A percentile compares a stretch with the other conserved stretches of the same genome.
phyloP scores from a whole-genome alignment of 495 filamentous ascomycete genomes.

The Aspergillus sclerotioniger region DNA sequence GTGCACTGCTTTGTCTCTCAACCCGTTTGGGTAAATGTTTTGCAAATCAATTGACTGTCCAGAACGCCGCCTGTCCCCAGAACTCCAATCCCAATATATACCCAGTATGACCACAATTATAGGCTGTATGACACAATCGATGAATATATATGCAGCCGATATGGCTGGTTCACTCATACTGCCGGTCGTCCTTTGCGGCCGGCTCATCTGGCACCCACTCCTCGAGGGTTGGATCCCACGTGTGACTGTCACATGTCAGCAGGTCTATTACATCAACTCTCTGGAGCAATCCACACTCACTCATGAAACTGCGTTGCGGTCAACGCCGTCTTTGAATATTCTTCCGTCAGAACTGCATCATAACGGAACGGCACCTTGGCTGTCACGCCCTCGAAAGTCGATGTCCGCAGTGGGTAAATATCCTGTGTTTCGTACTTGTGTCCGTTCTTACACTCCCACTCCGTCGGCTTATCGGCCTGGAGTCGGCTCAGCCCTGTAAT shows the following conservation, averaged over 20 bases:
- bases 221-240: constrained; percentile 28
- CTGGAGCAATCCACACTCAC: constrained; percentile 37
- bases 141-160: neutral
- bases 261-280: neutral
- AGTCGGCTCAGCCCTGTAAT: constrained; percentile 78
- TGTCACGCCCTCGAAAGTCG: constrained; percentile 58
- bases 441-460: constrained; percentile 82
- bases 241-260: constrained; percentile 30
- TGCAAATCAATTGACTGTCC: neutral
- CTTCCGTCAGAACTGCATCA: constrained; percentile 55
- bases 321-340: constrained; percentile 57
- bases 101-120: neutral
- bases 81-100: neutral
- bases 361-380: constrained; percentile 64
- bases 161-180: constrained; percentile 26
- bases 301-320: constrained; percentile 48
- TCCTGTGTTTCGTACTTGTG: constrained; percentile 63
- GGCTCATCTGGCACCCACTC: constrained; percentile 36
- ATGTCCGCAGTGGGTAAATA: constrained; percentile 54
- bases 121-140: neutral
- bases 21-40: neutral
- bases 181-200: constrained; percentile 15
- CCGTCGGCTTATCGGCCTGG: constrained; percentile 57
- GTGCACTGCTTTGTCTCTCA: neutral
- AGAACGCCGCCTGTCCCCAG: neutral